Conservation (phyloP, 2,329 filamentous ascomycete species). For the Hypoxylon rubiginosum region DNA sequence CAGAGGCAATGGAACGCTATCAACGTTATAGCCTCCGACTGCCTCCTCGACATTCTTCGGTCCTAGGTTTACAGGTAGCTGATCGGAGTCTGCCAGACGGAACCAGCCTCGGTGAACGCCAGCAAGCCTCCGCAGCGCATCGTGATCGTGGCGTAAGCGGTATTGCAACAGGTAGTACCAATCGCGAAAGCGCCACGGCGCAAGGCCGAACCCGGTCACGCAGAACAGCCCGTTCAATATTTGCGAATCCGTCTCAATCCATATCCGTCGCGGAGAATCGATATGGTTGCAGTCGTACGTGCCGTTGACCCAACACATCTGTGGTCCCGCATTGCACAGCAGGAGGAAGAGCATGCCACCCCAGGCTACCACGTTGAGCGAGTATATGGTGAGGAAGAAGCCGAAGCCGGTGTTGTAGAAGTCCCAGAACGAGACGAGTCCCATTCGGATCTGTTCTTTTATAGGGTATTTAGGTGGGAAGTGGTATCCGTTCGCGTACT, state of each 20-base stretch:
- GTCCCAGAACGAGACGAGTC: constrained; percentile 73
- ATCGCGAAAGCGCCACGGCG: constrained; percentile 87
- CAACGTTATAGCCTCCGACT: constrained; percentile 55
- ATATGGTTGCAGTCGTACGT: constrained; percentile 73
- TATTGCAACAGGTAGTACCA: constrained; percentile 79
- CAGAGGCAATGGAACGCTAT: constrained; percentile 72
- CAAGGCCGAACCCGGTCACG: constrained; percentile 85
- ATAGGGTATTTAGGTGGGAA: constrained; percentile 73
- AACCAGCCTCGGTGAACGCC: constrained; percentile 84
- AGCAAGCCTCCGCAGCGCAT: constrained; percentile 76
- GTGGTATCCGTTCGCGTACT: constrained; percentile 74
- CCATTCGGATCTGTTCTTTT: constrained; percentile 70
- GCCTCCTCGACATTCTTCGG: constrained; percentile 64
- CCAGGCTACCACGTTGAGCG: constrained; percentile 88
- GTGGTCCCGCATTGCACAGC: constrained; percentile 79
- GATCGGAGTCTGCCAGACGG: constrained; percentile 75
- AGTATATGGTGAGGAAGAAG: constrained; percentile 83
- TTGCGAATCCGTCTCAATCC: constrained; percentile 89
- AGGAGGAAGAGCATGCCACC: constrained; percentile 92
- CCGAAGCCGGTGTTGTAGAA: constrained; percentile 82
- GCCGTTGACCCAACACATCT: constrained; percentile 74
- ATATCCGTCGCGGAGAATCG: constrained; percentile 81
- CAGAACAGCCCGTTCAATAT: constrained; percentile 88
- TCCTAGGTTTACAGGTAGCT: constrained; percentile 66
- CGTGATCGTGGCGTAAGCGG: constrained; percentile 65